Base-by-base conservation (phyloP, 2,329 filamentous ascomycete genomes). In the Neofusicoccum ribis region DNA sequence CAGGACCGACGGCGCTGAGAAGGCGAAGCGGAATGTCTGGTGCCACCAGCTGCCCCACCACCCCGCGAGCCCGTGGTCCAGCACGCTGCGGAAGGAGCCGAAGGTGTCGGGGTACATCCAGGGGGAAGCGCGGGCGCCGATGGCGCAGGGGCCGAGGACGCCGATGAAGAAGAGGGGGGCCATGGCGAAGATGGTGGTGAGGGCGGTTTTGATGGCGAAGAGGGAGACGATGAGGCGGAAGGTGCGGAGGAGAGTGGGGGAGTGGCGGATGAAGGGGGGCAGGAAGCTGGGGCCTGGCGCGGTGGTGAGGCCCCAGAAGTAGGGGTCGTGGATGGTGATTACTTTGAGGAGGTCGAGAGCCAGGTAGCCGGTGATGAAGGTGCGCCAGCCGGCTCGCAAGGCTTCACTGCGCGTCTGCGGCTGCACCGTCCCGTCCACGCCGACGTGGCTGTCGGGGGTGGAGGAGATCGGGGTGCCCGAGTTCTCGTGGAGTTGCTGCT, bases 1-100 rank as follows among this genome's bases (percentile, higher is more conserved):
- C 71, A 80, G 85, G 1, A 76, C 76, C 0, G 84, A 79, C 0
- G 89, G 89, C 3, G 87, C 84, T 44, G 85, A 78, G 72, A 94
- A 93, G 2, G 86, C 87, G 64, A 88, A 84, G 0, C 93, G 89
- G 79, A 97, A 96, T 2, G 89, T 89, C 77, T 97, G 93, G 76
- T 98, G 94, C 94, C 94, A 97, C 84, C 88, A 94, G 23, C 82
- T 83, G 50, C 91, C 89, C 94, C 94, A 98, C 78, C 89, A 90
- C 0, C 93, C 93, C 0, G 86, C 84, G 1, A 97, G 81, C 0
- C 94, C 93, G 66, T 86, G 82, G 67, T 92, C 86, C 11, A 89
- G 77, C 1, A 93, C 81, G 31, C 81, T 77, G 0, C 71, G 44
- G 68, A 83, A 82, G 2, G 79, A 73, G 0, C 87, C 87, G 77